phyloP scores from a whole-genome alignment of 768 basidiomycete genomes.

The Epithele typhae region DNA sequence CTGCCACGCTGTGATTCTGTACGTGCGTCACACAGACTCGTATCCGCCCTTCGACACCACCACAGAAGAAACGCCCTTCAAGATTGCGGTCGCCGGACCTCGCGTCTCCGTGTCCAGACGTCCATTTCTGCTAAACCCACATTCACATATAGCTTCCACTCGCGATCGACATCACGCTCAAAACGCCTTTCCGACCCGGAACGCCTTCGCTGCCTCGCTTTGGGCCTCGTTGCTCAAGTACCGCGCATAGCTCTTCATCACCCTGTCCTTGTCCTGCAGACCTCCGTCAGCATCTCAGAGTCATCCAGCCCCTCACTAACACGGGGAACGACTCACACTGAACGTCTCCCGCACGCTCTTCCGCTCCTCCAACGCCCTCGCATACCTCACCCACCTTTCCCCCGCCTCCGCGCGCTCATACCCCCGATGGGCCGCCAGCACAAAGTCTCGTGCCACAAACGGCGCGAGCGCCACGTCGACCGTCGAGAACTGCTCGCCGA shows the following conservation, averaged over 20 bases:
- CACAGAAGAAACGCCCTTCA: too few relatives aligned
- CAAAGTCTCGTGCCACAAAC: constrained; percentile 47
- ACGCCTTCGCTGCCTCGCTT: constrained; percentile 27
- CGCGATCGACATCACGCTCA: too few relatives aligned
- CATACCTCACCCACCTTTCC: constrained; percentile 42
- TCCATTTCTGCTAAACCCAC: too few relatives aligned
- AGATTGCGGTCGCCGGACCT: too few relatives aligned
- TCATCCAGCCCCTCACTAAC: too few relatives aligned
- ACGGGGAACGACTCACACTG: constrained; percentile 27
- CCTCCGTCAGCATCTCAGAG: neutral
- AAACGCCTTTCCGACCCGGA: constrained; percentile 17
- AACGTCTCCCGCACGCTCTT: constrained; percentile 44
- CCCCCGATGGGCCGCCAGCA: constrained; percentile 44
- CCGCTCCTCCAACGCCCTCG: constrained; percentile 35
- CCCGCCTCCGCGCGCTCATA: constrained; percentile 42
- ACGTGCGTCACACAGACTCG: too few relatives aligned
- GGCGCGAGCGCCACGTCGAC: constrained; percentile 55
- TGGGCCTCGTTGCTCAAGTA: constrained; percentile 50
- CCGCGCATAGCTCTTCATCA: constrained; percentile 45
- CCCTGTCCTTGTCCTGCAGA: constrained; percentile 37
- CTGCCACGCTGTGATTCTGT: too few relatives aligned
- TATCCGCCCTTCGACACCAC: too few relatives aligned
- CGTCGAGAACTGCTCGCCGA: constrained; percentile 48
- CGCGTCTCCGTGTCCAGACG: too few relatives aligned
- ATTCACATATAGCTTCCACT: too few relatives aligned